phyloP scores from a whole-genome alignment of 768 basidiomycete genomes.

The Stropharia rugosoannulata region DNA sequence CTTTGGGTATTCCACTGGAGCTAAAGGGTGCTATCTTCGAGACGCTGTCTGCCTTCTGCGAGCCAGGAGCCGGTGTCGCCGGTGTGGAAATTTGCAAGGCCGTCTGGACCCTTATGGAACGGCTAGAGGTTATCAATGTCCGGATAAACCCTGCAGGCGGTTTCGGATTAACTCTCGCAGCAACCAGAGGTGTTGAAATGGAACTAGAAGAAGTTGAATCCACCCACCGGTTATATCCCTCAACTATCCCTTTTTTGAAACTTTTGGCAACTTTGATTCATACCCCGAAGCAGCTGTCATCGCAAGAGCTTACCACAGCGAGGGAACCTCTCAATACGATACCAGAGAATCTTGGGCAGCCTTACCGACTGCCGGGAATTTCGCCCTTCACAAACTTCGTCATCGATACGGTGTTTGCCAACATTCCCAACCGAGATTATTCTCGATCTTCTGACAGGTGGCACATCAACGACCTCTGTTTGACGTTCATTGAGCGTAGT shows the following conservation, averaged over 20 bases:
- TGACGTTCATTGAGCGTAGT: constrained; percentile 83
- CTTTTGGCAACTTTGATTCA: constrained; percentile 84
- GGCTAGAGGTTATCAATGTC: constrained; percentile 80
- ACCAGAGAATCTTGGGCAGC: constrained; percentile 77
- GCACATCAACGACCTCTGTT: constrained; percentile 81
- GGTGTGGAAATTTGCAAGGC: constrained; percentile 82
- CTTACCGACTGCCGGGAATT: constrained; percentile 78
- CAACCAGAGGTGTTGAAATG: constrained; percentile 77
- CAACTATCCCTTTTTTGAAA: constrained; percentile 85
- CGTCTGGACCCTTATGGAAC: constrained; percentile 85
- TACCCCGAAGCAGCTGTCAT: constrained; percentile 69
- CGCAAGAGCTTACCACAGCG: constrained; percentile 59
- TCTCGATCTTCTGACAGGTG: constrained; percentile 74
- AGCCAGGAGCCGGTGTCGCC: constrained; percentile 68
- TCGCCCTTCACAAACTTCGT: constrained; percentile 85
- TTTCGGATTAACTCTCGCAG: constrained; percentile 44
- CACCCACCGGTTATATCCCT: constrained; percentile 74
- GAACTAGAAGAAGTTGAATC: constrained; percentile 90
- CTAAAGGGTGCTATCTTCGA: constrained; percentile 86
- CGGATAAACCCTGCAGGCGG: constrained; percentile 41
- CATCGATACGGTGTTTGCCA: constrained; percentile 84
- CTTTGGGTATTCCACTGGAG: constrained; percentile 83
- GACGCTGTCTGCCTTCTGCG: constrained; percentile 79
- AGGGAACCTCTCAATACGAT: constrained; percentile 69
- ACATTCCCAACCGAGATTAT: constrained; percentile 75